These are phyloP conservation scores for Porphyra umbilicalis DNA, from an alignment of 31 red algal genomes.

Conservation along the genomic window DNA sequence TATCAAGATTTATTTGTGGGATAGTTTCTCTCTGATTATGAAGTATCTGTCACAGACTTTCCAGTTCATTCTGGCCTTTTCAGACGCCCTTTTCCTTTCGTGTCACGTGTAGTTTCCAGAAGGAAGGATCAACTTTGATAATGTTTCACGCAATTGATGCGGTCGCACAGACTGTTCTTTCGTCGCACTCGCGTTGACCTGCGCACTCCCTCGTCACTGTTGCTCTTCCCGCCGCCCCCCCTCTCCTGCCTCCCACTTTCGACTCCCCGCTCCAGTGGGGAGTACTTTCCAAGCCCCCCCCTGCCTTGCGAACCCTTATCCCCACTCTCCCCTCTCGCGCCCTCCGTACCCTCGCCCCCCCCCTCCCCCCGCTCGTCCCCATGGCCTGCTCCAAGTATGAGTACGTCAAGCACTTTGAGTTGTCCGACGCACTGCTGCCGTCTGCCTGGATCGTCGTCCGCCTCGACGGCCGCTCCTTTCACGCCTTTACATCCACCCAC, in stretches of 20 bases:
- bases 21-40: too few species aligned
- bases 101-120: too few species aligned
- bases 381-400: constrained; percentile 89
- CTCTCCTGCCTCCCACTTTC: not conserved
- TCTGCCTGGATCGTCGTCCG: constrained; percentile 72
- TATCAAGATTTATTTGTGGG: too few species aligned
- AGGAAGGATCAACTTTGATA: too few species aligned
- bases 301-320: not conserved
- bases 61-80: too few species aligned
- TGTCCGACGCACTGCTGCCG: constrained; percentile 55
- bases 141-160: too few species aligned
- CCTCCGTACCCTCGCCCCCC: not conserved
- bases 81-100: too few species aligned
- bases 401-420: constrained; percentile 87
- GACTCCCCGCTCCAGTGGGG: too few species aligned
- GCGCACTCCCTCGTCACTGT: too few species aligned
- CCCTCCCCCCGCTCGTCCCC: not conserved
- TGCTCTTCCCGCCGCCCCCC: not conserved
- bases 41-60: too few species aligned
- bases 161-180: too few species aligned
- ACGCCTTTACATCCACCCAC: constrained; percentile 53
- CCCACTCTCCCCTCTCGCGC: not conserved
- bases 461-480: constrained; percentile 80
- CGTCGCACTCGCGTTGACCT: too few species aligned
- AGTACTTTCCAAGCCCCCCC: not conserved